Evolutionary conservation across 2,329 filamentous ascomycete genomes (phyloP), one percentile per base, ranked within the genome.

Genomic region (Stemphylium vesicarium): DNA sequence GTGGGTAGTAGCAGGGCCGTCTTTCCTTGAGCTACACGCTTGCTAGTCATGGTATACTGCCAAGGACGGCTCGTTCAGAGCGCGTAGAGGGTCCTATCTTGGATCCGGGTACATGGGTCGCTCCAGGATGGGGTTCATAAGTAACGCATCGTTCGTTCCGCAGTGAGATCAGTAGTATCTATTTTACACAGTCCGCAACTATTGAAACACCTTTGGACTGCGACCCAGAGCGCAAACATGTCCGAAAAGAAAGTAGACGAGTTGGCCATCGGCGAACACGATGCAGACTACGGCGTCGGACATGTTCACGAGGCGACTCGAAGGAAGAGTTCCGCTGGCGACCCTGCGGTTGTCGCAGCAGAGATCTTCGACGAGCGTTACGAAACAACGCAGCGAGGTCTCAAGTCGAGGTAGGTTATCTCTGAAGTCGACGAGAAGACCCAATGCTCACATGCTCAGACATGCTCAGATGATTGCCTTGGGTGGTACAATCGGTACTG

Each of bases 381-480:
- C 55, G 71, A 77, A 39, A 66, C 62, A 7, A 78, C 76, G 9
- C 69, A 78, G 29, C 63, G 76, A 58, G 75, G 77, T 6, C 63
- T 78, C 48, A 78, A 77, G 53, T 75, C 72, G 11, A 57, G 68
- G 68, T 71, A 59, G 35, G 65, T 51, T 69, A 68, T 69, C 70
- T 12, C 12, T 16, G 1, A 38, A 7, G 8, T 33, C 10, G 13
- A 15, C 38, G 22, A 24, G 69, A 46, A 73, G 79, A n/a, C 78
- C 80, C 24, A 75, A 11, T 78, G 78, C 72, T 13, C 79, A 11
- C 10, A 5, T 7, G 2, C 11, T 9, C 68, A 84, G 39, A 71
- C 78, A 56, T 77, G 78, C 61, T 79, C 81, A 85, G 71, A 85
- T 85, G 83, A 85, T 85, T 70, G 81, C 83, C 55, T 83, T 85